These are phyloP conservation scores for Xylariaceae sp. DNA, from an alignment of 2,329 filamentous ascomycete species.

Conservation along the genomic window DNA sequence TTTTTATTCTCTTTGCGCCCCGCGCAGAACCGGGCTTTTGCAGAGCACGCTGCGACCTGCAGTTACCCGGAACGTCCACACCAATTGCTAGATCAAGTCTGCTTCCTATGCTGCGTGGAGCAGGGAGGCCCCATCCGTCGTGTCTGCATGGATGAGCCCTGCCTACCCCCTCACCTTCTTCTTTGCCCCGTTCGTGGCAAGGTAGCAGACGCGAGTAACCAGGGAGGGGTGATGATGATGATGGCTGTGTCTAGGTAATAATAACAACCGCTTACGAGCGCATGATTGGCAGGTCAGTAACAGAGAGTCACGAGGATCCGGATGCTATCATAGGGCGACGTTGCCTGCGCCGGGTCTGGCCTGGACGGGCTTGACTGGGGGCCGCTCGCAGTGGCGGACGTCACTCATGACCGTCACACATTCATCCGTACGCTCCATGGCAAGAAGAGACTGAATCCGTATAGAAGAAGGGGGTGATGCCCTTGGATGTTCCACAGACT, in stretches of 20 bases:
- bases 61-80: constrained; percentile 24
- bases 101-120: constrained; percentile 20
- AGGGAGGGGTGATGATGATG: neutral
- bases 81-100: constrained; percentile 24
- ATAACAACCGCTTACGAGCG: constrained; percentile 6
- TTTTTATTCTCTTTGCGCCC: constrained; percentile 18
- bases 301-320: constrained; percentile 2
- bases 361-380: neutral
- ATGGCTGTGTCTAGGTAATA: neutral
- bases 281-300: constrained; percentile 5
- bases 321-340: neutral
- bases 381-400: constrained; percentile 9
- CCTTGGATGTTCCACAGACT: constrained; percentile 13
- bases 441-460: neutral
- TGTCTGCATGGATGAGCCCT: neutral
- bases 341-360: neutral
- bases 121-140: constrained; percentile 19
- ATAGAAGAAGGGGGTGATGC: constrained; percentile 3
- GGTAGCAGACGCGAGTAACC: neutral
- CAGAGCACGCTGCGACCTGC: constrained; percentile 32
- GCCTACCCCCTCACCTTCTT: neutral
- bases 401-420: constrained; percentile 14
- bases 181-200: constrained; percentile 1
- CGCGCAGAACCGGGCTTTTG: constrained; percentile 19
- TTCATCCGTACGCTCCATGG: constrained; percentile 3